Percentiles rank a stretch among this genome's conserved stretches.
Evolutionary conservation across 352 stramenopile species (phyloP).

Genomic region (Phytophthora pluvialis): DNA sequence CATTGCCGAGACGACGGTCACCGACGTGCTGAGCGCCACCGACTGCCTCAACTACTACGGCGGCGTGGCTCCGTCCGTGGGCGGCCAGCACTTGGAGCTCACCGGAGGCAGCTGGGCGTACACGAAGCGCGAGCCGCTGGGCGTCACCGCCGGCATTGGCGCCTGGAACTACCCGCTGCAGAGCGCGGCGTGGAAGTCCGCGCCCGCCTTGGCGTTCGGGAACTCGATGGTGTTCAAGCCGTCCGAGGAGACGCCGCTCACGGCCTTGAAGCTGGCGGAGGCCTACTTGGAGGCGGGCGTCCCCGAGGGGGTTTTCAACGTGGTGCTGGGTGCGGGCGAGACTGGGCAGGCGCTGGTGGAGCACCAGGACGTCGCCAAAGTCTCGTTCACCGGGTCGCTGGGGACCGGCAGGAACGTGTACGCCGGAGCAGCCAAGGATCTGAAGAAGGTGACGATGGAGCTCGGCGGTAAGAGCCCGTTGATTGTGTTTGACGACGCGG

Average conservation of each 20-base stretch:
- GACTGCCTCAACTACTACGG: slow-evolving; percentile 87
- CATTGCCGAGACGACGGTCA: slow-evolving; percentile 74
- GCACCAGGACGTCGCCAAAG: slow-evolving; percentile 63
- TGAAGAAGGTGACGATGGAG: slow-evolving; percentile 92
- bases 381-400: slow-evolving; percentile 90
- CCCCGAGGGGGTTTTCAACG: slow-evolving; percentile 80
- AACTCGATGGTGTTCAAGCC: slow-evolving; percentile 95
- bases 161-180: slow-evolving; percentile 89
- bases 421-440: slow-evolving; percentile 61
- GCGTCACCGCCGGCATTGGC: slow-evolving; percentile 76
- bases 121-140: slow-evolving; percentile 75
- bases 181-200: slow-evolving; percentile 83
- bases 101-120: slow-evolving; percentile 76
- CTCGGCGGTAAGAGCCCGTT: slow-evolving; percentile 90
- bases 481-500: slow-evolving; percentile 89
- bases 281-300: slow-evolving; percentile 76
- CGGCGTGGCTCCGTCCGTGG: slow-evolving; percentile 65
- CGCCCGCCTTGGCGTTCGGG: slow-evolving; percentile 82
- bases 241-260: slow-evolving; percentile 86
- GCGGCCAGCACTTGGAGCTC: slow-evolving; percentile 74
- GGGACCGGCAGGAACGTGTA: slow-evolving; percentile 77
- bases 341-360: slow-evolving; percentile 65
- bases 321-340: slow-evolving; percentile 70
- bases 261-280: slow-evolving; percentile 70
- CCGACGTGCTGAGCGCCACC: slow-evolving; percentile 71